Percentiles rank a stretch among this genome's conserved stretches.
These are phyloP conservation scores for Lachancea sp. DNA, from an alignment of 805 yeast species.

Conservation along the genomic window DNA sequence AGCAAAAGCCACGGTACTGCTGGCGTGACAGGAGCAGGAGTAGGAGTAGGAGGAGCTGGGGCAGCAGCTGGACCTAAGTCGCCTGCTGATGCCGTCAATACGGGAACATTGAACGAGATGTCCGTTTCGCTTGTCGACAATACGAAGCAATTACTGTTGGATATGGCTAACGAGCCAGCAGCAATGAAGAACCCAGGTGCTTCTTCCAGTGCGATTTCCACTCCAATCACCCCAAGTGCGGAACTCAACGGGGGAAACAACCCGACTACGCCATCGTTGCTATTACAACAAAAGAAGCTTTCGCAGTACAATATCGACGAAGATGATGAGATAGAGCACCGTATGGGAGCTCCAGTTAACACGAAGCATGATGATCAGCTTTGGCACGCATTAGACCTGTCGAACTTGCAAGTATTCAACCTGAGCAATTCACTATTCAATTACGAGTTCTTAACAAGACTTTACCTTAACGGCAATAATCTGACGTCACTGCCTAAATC, in stretches of 20 bases:
- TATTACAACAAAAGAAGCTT: conserved; percentile 37
- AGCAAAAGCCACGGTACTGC: conserved; percentile 18
- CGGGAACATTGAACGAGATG: conserved; percentile 12
- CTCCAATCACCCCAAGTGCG: conserved; percentile 31
- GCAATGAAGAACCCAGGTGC: conserved; percentile 8
- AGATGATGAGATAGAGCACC: conserved; percentile 46
- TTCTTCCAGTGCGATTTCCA: conserved; percentile 25
- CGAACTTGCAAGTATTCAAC: conserved; percentile 77
- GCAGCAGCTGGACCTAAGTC: conserved; percentile 3
- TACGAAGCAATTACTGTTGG: conserved; percentile 30
- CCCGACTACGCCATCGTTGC: conserved; percentile 25
- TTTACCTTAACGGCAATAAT: conserved; percentile 83
- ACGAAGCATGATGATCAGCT: conserved; percentile 55
- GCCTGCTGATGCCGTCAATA: background rate
- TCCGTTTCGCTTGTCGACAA: conserved; percentile 31
- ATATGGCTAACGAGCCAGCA: conserved; percentile 23
- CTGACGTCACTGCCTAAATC: conserved; percentile 60
- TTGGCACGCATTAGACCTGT: conserved; percentile 91
- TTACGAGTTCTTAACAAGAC: conserved; percentile 76
- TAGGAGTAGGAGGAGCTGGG: background rate
- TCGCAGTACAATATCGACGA: conserved; percentile 39
- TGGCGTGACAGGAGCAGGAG: background rate
- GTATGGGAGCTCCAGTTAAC: conserved; percentile 19
- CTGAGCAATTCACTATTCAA: conserved; percentile 70
- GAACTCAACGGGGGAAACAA: conserved; percentile 24